Percentiles rank a stretch among this genome's conserved stretches.
Evolutionary conservation across 768 basidiomycete species (phyloP).

Genomic region (Podaxis sp.): DNA sequence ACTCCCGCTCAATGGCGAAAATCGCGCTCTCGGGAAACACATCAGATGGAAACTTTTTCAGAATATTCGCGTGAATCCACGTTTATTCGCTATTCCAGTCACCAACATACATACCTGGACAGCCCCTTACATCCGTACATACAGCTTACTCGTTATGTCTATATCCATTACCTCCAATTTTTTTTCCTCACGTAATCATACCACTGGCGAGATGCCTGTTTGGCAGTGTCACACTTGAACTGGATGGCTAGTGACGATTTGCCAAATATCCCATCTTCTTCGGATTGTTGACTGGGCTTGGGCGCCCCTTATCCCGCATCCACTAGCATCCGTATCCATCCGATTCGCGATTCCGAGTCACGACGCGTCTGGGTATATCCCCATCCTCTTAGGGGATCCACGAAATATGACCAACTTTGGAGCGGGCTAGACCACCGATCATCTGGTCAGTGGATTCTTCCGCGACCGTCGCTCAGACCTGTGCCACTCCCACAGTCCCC

Average conservation of each 20-base stretch:
- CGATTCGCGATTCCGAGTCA: no score
- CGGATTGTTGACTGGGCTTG: neutral
- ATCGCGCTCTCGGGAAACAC: constrained; percentile 8
- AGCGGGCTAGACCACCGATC: neutral
- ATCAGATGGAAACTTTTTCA: neutral
- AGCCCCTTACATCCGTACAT: no score
- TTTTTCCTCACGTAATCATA: no score
- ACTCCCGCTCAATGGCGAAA: constrained; percentile 9
- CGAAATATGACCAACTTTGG: neutral
- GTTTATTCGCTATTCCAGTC: neutral
- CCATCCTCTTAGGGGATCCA: neutral
- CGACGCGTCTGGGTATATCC: neutral
- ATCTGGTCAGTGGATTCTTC: neutral
- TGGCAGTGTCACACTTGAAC: no score
- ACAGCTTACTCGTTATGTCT: neutral
- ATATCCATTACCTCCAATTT: neutral
- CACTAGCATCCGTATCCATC: no score
- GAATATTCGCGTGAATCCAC: neutral
- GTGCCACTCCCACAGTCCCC: neutral
- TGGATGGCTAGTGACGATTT: no score
- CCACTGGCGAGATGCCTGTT: no score
- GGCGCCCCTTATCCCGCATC: no score
- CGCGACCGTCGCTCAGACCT: neutral
- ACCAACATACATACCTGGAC: neutral
- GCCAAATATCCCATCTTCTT: neutral